Percentiles rank a stretch among this genome's conserved stretches.
Conservation (phyloP, 805 yeast species). For the Soucietia sequanensis region DNA sequence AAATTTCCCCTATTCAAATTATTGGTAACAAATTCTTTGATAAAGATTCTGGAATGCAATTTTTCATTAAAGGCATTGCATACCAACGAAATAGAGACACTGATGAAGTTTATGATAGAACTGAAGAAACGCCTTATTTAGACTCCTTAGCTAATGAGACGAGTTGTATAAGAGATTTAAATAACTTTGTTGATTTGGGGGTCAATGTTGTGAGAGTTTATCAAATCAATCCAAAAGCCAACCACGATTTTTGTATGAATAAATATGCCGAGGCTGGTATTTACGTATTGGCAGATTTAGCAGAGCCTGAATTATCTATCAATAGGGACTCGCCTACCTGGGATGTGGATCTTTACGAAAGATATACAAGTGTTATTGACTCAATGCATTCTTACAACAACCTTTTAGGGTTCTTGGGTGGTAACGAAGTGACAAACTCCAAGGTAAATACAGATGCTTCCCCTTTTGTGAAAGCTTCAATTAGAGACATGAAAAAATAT, state of each 20-base stretch:
- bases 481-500: slow-evolving; percentile 30
- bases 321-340: slow-evolving; percentile 32
- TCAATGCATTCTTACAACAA: slow-evolving; percentile 29
- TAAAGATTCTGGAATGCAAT: slow-evolving; percentile 71
- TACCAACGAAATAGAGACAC: slow-evolving; percentile 71
- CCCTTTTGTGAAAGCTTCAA: slow-evolving; percentile 37
- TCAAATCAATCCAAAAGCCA: slow-evolving; percentile 68
- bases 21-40: slow-evolving; percentile 77
- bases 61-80: slow-evolving; percentile 84
- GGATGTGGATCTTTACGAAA: slow-evolving; percentile 27
- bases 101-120: slow-evolving; percentile 20
- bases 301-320: slow-evolving; percentile 36
- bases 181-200: slow-evolving; percentile 64
- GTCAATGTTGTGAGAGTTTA: slow-evolving; percentile 85
- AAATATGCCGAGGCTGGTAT: slow-evolving; percentile 45
- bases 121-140: slow-evolving; percentile 31
- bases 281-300: slow-evolving; percentile 34
- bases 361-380: slow-evolving; percentile 36
- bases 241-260: slow-evolving; percentile 79
- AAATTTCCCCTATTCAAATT: slow-evolving; percentile 54
- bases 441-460: slow-evolving; percentile 25
- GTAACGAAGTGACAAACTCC: slow-evolving; percentile 39
- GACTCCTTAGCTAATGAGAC: slow-evolving; percentile 78
- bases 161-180: slow-evolving; percentile 78
- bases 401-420: slow-evolving; percentile 39